A percentile compares a stretch with the other conserved stretches of the same genome.
Conservation (phyloP, 2,329 filamentous ascomycete species). For the Trichoderma asperellum region DNA sequence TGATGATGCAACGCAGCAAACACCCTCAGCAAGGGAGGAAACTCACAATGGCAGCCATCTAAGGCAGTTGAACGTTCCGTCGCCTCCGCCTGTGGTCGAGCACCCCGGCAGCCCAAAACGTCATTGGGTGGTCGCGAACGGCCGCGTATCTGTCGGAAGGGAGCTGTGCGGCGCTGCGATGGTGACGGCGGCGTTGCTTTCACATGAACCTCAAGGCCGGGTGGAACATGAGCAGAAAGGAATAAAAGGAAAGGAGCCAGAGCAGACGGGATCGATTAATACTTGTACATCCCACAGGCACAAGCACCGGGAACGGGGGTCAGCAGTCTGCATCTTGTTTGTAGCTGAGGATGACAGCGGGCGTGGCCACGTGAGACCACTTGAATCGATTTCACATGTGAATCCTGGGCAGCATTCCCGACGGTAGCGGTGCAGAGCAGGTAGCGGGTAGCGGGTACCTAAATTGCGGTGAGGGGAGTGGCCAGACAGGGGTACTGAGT, state of each 20-base stretch:
- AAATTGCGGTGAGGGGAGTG: background rate
- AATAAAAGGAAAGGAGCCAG: background rate
- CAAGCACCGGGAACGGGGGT: background rate
- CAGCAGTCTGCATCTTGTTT: constrained; percentile 14
- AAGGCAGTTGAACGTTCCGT: constrained; percentile 34
- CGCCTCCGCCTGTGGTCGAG: constrained; percentile 31
- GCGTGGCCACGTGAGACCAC: constrained; percentile 22
- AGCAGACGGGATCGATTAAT: background rate
- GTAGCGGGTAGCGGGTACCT: background rate
- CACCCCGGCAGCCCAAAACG: constrained; percentile 36
- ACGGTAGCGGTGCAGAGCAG: background rate
- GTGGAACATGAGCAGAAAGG: background rate
- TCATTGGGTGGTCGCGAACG: constrained; percentile 38
- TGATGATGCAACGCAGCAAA: too few species aligned
- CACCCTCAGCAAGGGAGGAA: background rate
- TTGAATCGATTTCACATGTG: constrained; percentile 25
- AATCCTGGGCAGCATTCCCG: constrained; percentile 6
- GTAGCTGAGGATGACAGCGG: constrained; percentile 14
- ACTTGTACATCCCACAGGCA: background rate
- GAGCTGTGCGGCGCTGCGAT: background rate
- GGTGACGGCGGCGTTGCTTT: background rate
- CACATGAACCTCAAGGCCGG: background rate
- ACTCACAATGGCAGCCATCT: constrained; percentile 45
- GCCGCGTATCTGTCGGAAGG: background rate
- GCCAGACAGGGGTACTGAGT: background rate